Evolutionary conservation across 306 rosid species (phyloP), one percentile per base, ranked within the genome.

Genomic region (Trifolium repens): DNA sequence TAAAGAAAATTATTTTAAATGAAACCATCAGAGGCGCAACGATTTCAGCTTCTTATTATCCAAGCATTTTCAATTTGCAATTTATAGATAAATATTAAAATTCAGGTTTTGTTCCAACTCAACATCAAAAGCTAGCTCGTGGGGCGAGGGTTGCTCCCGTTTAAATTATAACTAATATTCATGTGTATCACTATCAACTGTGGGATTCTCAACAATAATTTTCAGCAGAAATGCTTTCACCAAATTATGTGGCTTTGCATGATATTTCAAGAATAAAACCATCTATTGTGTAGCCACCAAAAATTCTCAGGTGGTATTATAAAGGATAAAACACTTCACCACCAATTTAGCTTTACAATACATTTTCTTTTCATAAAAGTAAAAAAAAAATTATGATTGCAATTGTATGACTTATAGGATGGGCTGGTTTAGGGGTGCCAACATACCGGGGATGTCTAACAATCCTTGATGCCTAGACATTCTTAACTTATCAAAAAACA

Each of bases 271-370:
- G 42, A 37, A 69, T 47, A 55, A 43, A 69, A 74, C 71, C 16
- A 63, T 52, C 16, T 39, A 63, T 54, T 16, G 27, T 72, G 47
- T 40, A 64, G 69, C 71, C 70, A 62, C 63, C 63, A 73, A 69
- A 40, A 54, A 57, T 24, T 75, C 39, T 34, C 65, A 46, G 50
- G 63, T 5, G 54, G 52, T 50, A 72, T 52, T 32, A 52, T 34
- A 50, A 47, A 76, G 17, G 40, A 67, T 42, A 52, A 37, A 68
- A 54, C 74, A 77, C 82, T 61, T 66, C 55, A 66, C 50, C 39
- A 43, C 35, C 27, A 35, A 62, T 11, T 17, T 57, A 26, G 72
- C 35, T 58, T 50, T 57, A 54, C 79, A 72, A 74, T 12, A 19
- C 8, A 83, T 59, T 59, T 42, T 34, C 59, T 58, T 19, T 10